Evolutionary conservation across 768 basidiomycete genomes (phyloP), one percentile per base, ranked within the genome.

Genomic region (Paxillus ammoniavirescens): DNA sequence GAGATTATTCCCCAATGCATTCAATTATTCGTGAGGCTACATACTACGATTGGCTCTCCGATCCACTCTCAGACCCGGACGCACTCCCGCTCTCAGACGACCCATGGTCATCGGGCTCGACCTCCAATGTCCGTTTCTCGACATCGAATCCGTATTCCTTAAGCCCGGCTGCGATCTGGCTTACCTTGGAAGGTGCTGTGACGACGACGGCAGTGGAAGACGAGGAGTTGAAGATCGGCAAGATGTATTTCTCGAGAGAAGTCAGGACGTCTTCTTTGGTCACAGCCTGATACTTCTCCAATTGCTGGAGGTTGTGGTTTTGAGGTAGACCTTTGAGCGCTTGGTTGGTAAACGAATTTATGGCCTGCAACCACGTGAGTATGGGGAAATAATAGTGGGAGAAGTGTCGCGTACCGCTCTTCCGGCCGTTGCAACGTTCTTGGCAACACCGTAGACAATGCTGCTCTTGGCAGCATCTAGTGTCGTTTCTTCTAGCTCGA

Each of bases 381-480:
- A 46, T 49, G 21, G 59, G 13, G 17, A 53, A 50, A 36, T 55
- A 44, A 21, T n/a, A 3, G 21, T 28, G 23, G 35, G 12, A 12
- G 14, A 17, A 44, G 40, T 36, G 43, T 21, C 33, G 72, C 87
- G 68, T 71, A 94, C 95, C 41, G 96, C 96, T 61, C 87, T 82
- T n/a, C 83, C 82, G 28, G 91, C 83, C 4, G 93, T 96, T 17
- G 93, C 87, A 18, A 96, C 89, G 42, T 80, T 77, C 64, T 84
- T 83, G 0, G 94, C 83, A 9, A 94, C 87, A 8, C 78, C 77
- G 63, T 86, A 98, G 4, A 97, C 94, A 57, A 97, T 87, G 45
- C 84, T 89, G 58, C 91, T 94, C 75, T 96, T 93, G 5, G 94
- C 92, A 0, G 91, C 89, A 60, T 98, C 94, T 36, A 98, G 72